Conservation (phyloP, 768 basidiomycete genomes). For the Pulveroboletus frians region DNA sequence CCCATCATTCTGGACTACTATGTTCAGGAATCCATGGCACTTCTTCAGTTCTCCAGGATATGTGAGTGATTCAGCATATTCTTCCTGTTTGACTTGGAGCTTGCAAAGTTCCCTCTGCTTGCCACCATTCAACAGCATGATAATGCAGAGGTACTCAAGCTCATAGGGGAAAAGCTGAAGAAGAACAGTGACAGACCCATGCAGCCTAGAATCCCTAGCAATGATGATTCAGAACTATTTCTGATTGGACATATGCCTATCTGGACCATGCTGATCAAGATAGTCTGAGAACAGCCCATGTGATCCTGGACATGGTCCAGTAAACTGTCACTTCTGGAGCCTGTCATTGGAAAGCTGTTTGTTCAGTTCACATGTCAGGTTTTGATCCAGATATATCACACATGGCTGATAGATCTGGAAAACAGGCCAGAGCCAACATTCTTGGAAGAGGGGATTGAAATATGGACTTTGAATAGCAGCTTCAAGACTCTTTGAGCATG, state of each 20-base stretch:
- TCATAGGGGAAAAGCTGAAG: not conserved
- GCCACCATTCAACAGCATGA: not conserved
- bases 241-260: not conserved
- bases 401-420: not conserved
- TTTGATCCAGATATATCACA: not conserved
- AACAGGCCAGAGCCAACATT: not conserved
- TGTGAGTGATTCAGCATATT: constrained; percentile 5
- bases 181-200: not conserved
- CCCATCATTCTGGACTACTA: constrained; percentile 6
- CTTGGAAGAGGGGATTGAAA: not conserved
- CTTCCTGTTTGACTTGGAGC: constrained; percentile 3
- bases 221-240: not conserved
- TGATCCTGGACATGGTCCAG: too few species aligned
- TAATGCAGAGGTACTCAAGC: not conserved
- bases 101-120: not conserved
- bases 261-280: not conserved
- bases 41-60: constrained; percentile 1
- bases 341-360: not conserved
- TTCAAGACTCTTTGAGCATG: too few species aligned
- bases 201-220: not conserved
- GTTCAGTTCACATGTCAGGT: not conserved
- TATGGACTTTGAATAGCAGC: not conserved
- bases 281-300: not conserved
- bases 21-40: constrained; percentile 7
- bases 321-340: too few species aligned